phyloP scores from a whole-genome alignment of 345 rosid genomes.

The Trapa bicornis region DNA sequence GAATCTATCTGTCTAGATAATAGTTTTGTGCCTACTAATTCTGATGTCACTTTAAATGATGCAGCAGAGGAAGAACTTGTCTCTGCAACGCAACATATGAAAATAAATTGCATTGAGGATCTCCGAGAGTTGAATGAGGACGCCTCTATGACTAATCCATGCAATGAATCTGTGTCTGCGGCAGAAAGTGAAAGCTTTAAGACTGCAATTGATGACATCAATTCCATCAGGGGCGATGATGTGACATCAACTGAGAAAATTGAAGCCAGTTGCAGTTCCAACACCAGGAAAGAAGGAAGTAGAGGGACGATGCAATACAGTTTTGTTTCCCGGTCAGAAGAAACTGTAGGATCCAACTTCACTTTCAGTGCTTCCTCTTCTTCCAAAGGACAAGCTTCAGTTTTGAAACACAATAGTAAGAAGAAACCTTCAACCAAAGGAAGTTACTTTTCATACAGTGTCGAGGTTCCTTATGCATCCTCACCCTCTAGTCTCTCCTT shows the following conservation, averaged over 20 bases:
- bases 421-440: conserved; percentile 36
- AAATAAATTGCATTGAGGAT: conserved; percentile 34
- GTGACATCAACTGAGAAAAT: conserved; percentile 37
- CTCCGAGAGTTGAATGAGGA: conserved; percentile 21
- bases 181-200: conserved; percentile 85
- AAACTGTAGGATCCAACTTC: conserved; percentile 38
- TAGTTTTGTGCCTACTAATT: conserved; percentile 20
- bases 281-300: conserved; percentile 32
- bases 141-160: conserved; percentile 26
- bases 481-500: conserved; percentile 31
- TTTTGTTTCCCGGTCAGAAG: conserved; percentile 27
- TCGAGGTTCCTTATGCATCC: conserved; percentile 28
- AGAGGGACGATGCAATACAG: conserved; percentile 19
- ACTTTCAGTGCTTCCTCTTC: conserved; percentile 61
- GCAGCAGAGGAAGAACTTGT: conserved; percentile 45
- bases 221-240: conserved; percentile 31
- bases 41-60: conserved; percentile 24
- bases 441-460: conserved; percentile 27
- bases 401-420: conserved; percentile 28
- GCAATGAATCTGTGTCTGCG: conserved; percentile 44
- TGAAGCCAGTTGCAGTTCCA: conserved; percentile 49
- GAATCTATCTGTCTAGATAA: conserved; percentile 29
- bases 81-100: conserved; percentile 51
- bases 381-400: conserved; percentile 29
- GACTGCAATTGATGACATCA: conserved; percentile 77